Evolutionary conservation across 2,329 filamentous ascomycete species (phyloP), one percentile per base, ranked within the genome.

Genomic region (Apiospora kogelbergensis): DNA sequence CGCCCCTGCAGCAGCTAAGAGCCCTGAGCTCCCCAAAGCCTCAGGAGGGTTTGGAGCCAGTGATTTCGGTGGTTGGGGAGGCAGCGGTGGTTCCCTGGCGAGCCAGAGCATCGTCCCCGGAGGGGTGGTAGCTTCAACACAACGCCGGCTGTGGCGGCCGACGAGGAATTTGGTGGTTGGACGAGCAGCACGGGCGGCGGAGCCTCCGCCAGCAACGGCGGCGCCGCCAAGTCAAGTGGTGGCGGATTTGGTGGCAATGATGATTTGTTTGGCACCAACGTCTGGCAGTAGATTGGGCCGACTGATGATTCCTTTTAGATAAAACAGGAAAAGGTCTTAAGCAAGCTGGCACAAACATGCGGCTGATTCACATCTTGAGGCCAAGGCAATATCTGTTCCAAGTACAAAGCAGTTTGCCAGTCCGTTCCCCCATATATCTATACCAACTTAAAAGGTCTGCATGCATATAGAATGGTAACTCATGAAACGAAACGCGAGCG

Each of bases 121-220:
- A 1, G 83, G 87, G 86, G 86, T 73, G 91, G 91, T 30, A 91
- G 91, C 6, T 91, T 93, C 80, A 87, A 84, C 67, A 77, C 84
- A 68, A 82, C 84, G 48, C 90, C 93, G 30, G 91, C 91, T 75
- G 92, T 97, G 2, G 87, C 92, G 44, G 92, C 93, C 0, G 95
- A 98, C 75, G 95, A 98, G 80, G 95, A 98, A 77, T 98, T 98
- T 82, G 95, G 95, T 24, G 95, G 95, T 15, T 98, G 95, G 95
- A 90, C 93, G 64, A 97, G 93, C 85, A 82, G 91, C 87, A 76
- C 87, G 73, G 74, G 84, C 81, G 45, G 81, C 10, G 78, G 81
- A 0, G 78, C 53, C 9, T 22, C 53, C 4, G 57, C 83, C 24
- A 78, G 78, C 57, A 79, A 79, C 65, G 80, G 80, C 30, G 77